Evolutionary conservation across 305 asterid genomes (phyloP).

Genomic region (Solanum hybrid): DNA sequence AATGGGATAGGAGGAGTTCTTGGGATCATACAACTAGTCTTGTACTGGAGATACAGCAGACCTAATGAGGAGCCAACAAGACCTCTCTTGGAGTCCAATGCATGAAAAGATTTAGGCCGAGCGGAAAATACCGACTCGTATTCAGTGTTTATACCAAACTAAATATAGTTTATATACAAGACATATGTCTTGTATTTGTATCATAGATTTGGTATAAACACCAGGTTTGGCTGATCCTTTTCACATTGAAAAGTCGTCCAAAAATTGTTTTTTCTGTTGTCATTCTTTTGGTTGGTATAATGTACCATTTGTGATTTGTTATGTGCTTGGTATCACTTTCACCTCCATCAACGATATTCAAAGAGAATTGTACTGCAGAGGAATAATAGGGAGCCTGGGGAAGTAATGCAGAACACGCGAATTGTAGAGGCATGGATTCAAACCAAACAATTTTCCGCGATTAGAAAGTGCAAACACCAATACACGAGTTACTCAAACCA

Average conservation of each 20-base stretch:
- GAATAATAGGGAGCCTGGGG: background rate
- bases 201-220: background rate
- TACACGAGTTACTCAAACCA: background rate
- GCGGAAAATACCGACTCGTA: background rate
- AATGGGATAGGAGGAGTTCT: slow-evolving; percentile 79
- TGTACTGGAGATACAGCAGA: slow-evolving; percentile 54
- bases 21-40: slow-evolving; percentile 52
- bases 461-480: background rate
- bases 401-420: background rate
- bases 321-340: background rate
- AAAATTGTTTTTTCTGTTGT: background rate
- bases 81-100: slow-evolving; percentile 41
- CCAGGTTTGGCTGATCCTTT: background rate
- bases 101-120: background rate
- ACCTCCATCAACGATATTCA: background rate
- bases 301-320: background rate
- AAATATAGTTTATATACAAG: background rate
- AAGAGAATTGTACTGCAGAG: background rate
- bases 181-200: background rate
- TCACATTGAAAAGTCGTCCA: background rate
- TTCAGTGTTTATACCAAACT: background rate
- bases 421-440: background rate
- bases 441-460: background rate
- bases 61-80: slow-evolving; percentile 16
- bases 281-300: background rate